phyloP scores from a whole-genome alignment of 306 rosid genomes.

The Malus asiatica region DNA sequence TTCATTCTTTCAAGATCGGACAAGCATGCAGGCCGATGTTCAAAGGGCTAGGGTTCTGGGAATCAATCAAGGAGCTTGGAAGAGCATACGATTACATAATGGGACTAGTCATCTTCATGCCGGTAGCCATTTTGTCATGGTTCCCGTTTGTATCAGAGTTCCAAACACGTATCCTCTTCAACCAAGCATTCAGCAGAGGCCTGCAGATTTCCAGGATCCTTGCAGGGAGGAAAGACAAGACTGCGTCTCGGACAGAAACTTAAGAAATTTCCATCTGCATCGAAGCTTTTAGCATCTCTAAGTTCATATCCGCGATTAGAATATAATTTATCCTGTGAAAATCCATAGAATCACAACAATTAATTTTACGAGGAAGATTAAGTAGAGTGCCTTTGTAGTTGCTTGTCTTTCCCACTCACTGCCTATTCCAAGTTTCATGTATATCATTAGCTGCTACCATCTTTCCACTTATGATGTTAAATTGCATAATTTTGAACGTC shows the following conservation, averaged over 20 bases:
- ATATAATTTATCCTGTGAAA: no score
- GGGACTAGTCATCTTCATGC: slow-evolving; percentile 80
- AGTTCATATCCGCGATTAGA: not conserved
- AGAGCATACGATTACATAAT: slow-evolving; percentile 83
- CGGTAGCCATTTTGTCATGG: slow-evolving; percentile 79
- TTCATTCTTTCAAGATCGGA: slow-evolving; percentile 45
- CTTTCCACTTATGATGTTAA: not conserved
- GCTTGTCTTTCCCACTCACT: not conserved
- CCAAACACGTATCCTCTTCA: slow-evolving; percentile 87
- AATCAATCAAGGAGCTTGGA: slow-evolving; percentile 69
- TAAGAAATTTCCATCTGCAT: not conserved
- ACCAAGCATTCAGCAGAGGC: slow-evolving; percentile 95
- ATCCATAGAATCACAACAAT: no score
- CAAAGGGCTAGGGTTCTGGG: slow-evolving; percentile 65
- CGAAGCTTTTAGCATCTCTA: not conserved
- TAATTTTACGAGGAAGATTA: not conserved
- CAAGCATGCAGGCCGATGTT: slow-evolving; percentile 61
- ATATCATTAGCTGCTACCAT: not conserved
- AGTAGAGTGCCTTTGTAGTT: not conserved
- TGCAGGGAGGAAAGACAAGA: slow-evolving; percentile 55
- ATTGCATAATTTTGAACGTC: not conserved
- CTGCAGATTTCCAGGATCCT: slow-evolving; percentile 94
- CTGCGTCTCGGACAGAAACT: not conserved
- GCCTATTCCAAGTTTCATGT: not conserved
- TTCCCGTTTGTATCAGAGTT: slow-evolving; percentile 88